Evolutionary conservation across 2,329 filamentous ascomycete genomes (phyloP), one percentile per base, ranked within the genome.

Genomic region (Tolypocladium tropicale): DNA sequence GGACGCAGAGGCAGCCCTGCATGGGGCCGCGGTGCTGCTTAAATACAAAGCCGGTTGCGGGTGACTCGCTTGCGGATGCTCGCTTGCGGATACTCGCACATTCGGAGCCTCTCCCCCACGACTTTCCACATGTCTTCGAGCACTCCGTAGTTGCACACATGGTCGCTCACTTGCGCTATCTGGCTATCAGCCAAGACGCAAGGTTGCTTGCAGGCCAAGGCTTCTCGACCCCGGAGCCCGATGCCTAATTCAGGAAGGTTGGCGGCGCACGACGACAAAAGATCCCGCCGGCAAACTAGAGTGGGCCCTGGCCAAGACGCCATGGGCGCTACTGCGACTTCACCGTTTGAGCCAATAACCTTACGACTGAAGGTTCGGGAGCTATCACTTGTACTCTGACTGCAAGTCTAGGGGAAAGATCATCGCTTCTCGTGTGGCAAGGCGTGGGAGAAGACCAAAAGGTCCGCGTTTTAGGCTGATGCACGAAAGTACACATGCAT

Each of bases 171-270:
- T 52, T 21, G 49, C 21, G 23, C 37, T 34, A 39, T 21, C 25
- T 16, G 3, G 43, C 10, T 28, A 46, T 46, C 41, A 28, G 41
- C 21, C 41, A 25, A 14, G 41, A 21, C 41, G 41, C 41, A 43
- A 7, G 41, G 25, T 6, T 18, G 37, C 9, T 23, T 21, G 54
- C 52, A 53, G 52, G 61, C 62, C 60, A 63, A 61, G 62, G 49
- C 58, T 46, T 34, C 46, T 46, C 57, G 58, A 53, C 57, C 55
- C 60, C 62, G 62, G 62, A 61, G 58, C 55, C 53, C 55, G 56
- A 58, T 63, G 32, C 62, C 59, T 53, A 55, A 59, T 62, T 56
- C 36, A 56, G 62, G 48, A 50, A 59, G 57, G 61, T 33, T 57
- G 52, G 52, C 53, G 56, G 52, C 52, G 56, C 49, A 54, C 54